These are phyloP conservation scores for Leccinum subgranulosum DNA, from an alignment of 768 basidiomycete genomes.

Conservation along the genomic window DNA sequence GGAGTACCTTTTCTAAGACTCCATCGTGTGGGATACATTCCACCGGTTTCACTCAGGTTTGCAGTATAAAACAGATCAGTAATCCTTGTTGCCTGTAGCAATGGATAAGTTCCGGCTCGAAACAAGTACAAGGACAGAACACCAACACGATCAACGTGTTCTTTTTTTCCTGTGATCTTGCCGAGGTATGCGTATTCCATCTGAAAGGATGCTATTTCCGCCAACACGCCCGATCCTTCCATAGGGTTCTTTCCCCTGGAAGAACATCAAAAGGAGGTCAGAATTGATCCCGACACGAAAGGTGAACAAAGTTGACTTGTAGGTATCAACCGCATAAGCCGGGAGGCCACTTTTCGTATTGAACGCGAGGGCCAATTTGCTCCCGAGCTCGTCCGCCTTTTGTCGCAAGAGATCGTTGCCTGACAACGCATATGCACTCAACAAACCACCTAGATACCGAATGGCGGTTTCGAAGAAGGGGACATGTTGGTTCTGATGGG, in stretches of 20 bases:
- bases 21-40: conserved; percentile 66
- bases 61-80: conserved; percentile 46
- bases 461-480: conserved; percentile 86
- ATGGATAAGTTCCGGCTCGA: not conserved
- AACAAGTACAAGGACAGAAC: not conserved
- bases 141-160: conserved; percentile 53
- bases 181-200: conserved; percentile 85
- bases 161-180: conserved; percentile 67
- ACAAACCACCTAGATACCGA: conserved; percentile 82
- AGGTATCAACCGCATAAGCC: conserved; percentile 64
- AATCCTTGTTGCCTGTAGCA: conserved; percentile 43
- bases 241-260: not conserved
- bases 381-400: conserved; percentile 74
- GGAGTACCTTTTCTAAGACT: conserved; percentile 45
- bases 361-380: conserved; percentile 67
- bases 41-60: conserved; percentile 43
- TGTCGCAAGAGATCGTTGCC: conserved; percentile 58
- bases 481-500: conserved; percentile 25
- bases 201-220: conserved; percentile 80
- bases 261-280: not conserved
- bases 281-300: not conserved
- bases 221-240: conserved; percentile 41
- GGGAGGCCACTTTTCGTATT: conserved; percentile 70
- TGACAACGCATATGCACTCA: conserved; percentile 78
- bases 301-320: conserved; percentile 36